Evolutionary conservation across 345 rosid species (phyloP).

Genomic region (Dimocarpus longan): DNA sequence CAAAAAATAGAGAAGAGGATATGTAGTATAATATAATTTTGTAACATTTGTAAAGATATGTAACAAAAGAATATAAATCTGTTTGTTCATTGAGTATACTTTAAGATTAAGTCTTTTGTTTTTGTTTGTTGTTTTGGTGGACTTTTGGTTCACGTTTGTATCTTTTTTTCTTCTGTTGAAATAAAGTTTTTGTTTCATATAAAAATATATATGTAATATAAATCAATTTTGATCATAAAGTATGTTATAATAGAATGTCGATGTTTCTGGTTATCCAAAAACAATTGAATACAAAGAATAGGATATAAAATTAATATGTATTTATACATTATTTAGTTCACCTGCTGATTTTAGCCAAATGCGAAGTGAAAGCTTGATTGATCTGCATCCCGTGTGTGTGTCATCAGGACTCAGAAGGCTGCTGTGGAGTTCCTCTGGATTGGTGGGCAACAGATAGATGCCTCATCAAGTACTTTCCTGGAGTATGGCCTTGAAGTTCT

Average conservation of each 20-base stretch:
- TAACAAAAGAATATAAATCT: background rate
- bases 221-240: background rate
- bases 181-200: background rate
- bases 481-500: slow-evolving; percentile 41
- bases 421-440: slow-evolving; percentile 88
- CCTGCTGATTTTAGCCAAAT: background rate
- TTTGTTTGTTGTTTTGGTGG: too few relatives aligned
- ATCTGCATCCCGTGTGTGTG: slow-evolving; percentile 8
- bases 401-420: slow-evolving; percentile 76
- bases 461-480: slow-evolving; percentile 31
- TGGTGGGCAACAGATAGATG: slow-evolving; percentile 67
- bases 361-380: background rate
- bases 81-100: too few relatives aligned
- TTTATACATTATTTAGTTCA: background rate
- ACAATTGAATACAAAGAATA: background rate
- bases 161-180: too few relatives aligned
- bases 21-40: background rate
- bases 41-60: background rate
- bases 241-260: background rate
- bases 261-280: background rate
- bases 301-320: background rate
- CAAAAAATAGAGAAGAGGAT: background rate
- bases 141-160: too few relatives aligned
- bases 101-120: too few relatives aligned
- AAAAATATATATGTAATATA: background rate